Conservation (phyloP, 768 basidiomycete species). For the Lactarius pseudohatsudake region DNA sequence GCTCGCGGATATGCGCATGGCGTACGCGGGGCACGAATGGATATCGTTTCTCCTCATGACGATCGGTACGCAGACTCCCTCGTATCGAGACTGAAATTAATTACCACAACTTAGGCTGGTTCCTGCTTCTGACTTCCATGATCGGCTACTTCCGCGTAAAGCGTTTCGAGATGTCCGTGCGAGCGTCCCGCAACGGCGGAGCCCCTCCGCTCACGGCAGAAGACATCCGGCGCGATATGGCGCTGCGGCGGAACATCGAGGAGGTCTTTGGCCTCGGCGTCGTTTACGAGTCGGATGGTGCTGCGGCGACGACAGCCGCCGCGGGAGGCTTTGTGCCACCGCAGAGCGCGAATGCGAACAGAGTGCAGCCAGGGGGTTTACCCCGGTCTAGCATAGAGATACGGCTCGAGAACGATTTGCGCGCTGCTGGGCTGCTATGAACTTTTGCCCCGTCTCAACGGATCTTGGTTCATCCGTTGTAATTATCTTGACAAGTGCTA, state of each 20-base stretch:
- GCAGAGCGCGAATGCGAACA: not conserved
- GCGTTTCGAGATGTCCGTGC: constrained; percentile 76
- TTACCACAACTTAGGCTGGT: constrained; percentile 62
- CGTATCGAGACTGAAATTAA: not conserved
- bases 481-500: not conserved
- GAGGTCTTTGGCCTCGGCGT: constrained; percentile 26
- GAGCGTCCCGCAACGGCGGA: constrained; percentile 35
- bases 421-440: constrained; percentile 27
- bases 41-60: constrained; percentile 91
- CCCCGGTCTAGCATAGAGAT: constrained; percentile 13
- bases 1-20: constrained; percentile 11
- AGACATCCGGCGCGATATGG: constrained; percentile 18
- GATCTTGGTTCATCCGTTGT: not conserved
- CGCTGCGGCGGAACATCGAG: constrained; percentile 24
- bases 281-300: constrained; percentile 2
- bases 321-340: not conserved
- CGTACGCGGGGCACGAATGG: constrained; percentile 73
- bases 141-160: constrained; percentile 84
- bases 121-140: constrained; percentile 80
- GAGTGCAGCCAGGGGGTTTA: not conserved
- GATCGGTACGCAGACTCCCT: constrained; percentile 49
- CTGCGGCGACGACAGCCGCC: not conserved
- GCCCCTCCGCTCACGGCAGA: constrained; percentile 8
- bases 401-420: constrained; percentile 26
- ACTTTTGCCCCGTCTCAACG: not conserved